Evolutionary conservation across 176 grass and related monocot species (phyloP).

Genomic region (Aegilops tauschii): DNA sequence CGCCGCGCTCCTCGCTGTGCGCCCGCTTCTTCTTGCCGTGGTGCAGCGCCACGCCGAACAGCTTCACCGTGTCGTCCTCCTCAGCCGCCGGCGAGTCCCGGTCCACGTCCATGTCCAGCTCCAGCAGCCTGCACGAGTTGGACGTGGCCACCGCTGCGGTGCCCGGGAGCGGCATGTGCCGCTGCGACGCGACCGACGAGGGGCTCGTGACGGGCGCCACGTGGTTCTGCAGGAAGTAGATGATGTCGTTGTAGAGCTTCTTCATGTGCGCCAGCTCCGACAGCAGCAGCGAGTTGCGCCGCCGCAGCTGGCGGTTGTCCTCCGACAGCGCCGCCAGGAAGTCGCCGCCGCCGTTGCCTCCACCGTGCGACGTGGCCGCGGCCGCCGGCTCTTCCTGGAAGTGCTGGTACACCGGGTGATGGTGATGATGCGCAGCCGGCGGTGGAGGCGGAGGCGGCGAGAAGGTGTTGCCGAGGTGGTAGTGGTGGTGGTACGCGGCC

Average conservation of each 20-base stretch:
- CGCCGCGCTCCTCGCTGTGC: conserved; percentile 33
- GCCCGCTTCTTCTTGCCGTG: conserved; percentile 59
- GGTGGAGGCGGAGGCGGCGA: conserved; percentile 26
- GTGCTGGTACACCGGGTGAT: conserved; percentile 30
- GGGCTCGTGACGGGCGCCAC: conserved; percentile 47
- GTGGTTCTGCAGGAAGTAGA: conserved; percentile 93
- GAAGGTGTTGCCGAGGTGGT: conserved; percentile 47
- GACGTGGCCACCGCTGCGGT: background rate
- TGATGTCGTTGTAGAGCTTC: conserved; percentile 95
- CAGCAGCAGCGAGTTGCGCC: conserved; percentile 73
- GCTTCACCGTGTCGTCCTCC: conserved; percentile 53
- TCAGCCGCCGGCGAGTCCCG: conserved; percentile 8
- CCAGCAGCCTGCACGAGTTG: conserved; percentile 42
- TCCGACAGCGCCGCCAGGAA: conserved; percentile 77
- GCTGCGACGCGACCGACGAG: background rate
- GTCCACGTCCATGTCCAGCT: conserved; percentile 35
- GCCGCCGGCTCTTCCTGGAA: conserved; percentile 38
- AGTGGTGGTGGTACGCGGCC: conserved; percentile 30
- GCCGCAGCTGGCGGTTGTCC: conserved; percentile 83
- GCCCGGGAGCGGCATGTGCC: background rate
- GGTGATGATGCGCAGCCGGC: background rate
- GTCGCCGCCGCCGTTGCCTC: conserved; percentile 13
- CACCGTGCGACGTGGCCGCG: background rate
- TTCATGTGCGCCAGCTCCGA: conserved; percentile 94
- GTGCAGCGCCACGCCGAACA: conserved; percentile 86